Evolutionary conservation across 2,329 filamentous ascomycete species (phyloP).

Genomic region (Colletotrichum sp.): DNA sequence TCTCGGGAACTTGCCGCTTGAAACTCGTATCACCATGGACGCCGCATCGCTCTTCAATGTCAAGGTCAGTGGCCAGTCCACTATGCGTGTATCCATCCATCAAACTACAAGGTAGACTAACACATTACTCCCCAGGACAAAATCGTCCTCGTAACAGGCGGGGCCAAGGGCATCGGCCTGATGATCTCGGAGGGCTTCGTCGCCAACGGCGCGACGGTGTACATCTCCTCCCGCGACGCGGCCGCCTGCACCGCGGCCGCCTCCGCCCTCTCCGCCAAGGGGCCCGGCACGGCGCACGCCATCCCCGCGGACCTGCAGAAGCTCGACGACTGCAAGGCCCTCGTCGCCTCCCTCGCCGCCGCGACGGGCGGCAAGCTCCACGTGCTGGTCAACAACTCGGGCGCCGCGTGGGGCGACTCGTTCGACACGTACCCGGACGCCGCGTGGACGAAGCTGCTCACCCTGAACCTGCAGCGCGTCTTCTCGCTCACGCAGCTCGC

Average conservation of each 20-base stretch:
- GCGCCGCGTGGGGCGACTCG: slow-evolving; percentile 67
- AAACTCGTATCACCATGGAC: slow-evolving; percentile 50
- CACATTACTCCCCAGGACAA: slow-evolving; percentile 49
- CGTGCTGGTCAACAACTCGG: slow-evolving; percentile 70
- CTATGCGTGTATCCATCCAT: not conserved
- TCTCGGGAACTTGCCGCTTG: not conserved
- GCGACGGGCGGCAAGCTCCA: slow-evolving; percentile 57
- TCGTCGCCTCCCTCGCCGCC: slow-evolving; percentile 56
- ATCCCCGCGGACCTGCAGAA: slow-evolving; percentile 71
- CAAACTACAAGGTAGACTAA: not conserved
- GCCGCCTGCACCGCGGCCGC: slow-evolving; percentile 61
- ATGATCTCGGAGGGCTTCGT: slow-evolving; percentile 73
- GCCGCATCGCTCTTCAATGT: slow-evolving; percentile 60
- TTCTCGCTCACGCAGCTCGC: slow-evolving; percentile 70
- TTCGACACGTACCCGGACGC: slow-evolving; percentile 64
- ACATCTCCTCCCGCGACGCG: slow-evolving; percentile 69
- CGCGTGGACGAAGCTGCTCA: slow-evolving; percentile 64
- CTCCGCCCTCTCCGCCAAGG: slow-evolving; percentile 58
- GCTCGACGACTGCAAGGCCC: slow-evolving; percentile 56
- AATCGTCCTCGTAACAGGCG: slow-evolving; percentile 62
- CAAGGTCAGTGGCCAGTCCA: slow-evolving; percentile 47
- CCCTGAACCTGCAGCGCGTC: slow-evolving; percentile 71
- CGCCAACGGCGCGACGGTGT: slow-evolving; percentile 67
- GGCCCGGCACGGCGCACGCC: slow-evolving; percentile 56
- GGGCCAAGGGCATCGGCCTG: slow-evolving; percentile 67